Conservation (phyloP, 805 yeast genomes). For the Saccharomyces eubayanus region DNA sequence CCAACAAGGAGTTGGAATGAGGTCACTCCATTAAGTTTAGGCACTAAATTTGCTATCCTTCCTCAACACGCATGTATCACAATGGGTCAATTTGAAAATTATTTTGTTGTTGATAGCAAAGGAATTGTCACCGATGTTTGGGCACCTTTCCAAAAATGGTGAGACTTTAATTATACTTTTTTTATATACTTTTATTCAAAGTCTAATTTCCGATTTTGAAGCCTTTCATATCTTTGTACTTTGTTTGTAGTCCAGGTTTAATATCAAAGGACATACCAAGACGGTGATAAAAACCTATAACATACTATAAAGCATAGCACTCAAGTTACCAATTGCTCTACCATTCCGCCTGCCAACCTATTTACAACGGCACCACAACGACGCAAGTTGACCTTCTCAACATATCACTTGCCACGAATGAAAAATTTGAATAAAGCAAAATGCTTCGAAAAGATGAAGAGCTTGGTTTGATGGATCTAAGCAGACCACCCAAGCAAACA, state of each 20-base stretch:
- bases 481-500: background rate
- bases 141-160: slow-evolving; percentile 54
- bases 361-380: background rate
- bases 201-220: too few relatives aligned
- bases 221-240: background rate
- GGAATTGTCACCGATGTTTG: slow-evolving; percentile 51
- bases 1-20: slow-evolving; percentile 32
- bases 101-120: slow-evolving; percentile 43
- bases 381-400: background rate
- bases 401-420: background rate
- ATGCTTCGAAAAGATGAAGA: background rate
- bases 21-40: slow-evolving; percentile 25
- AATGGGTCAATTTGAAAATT: slow-evolving; percentile 53
- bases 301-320: too few relatives aligned
- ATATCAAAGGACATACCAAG: background rate
- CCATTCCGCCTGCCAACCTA: background rate
- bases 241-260: background rate
- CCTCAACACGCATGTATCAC: slow-evolving; percentile 74
- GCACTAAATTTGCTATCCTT: slow-evolving; percentile 45
- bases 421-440: background rate
- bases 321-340: too few relatives aligned
- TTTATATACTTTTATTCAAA: too few relatives aligned
- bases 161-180: background rate
- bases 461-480: background rate
- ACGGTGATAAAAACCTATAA: background rate